A percentile compares a stretch with the other conserved stretches of the same genome.
phyloP scores from a whole-genome alignment of 2,329 filamentous ascomycete species.

The Cucurbitaria berberidis region DNA sequence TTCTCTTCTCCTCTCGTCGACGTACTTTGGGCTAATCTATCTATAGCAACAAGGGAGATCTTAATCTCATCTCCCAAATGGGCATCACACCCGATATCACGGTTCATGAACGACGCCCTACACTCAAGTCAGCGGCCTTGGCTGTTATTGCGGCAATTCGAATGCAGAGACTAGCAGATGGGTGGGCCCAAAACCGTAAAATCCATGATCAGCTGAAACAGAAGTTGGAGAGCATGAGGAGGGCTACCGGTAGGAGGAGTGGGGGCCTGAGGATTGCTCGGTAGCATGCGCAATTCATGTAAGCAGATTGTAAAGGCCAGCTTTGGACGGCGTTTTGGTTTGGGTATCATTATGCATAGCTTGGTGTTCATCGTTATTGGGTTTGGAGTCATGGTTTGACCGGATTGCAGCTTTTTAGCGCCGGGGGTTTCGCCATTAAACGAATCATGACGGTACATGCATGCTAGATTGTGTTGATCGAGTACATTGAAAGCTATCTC shows the following conservation, averaged over 20 bases:
- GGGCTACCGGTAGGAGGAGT: constrained; percentile 28
- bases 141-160: constrained; percentile 58
- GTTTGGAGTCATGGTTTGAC: background rate
- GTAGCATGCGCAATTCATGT: constrained; percentile 6
- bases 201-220: constrained; percentile 54
- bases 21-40: constrained; percentile 19
- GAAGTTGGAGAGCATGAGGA: constrained; percentile 55
- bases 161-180: constrained; percentile 57
- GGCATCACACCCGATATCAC: constrained; percentile 65
- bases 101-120: constrained; percentile 53
- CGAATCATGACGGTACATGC: constrained; percentile 8
- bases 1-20: background rate
- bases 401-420: background rate
- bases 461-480: background rate
- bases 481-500: background rate
- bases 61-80: constrained; percentile 84
- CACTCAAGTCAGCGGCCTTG: constrained; percentile 56
- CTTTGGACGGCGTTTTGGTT: background rate
- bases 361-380: constrained; percentile 8
- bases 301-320: background rate
- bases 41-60: constrained; percentile 86
- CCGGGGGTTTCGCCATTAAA: too few species aligned
- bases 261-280: constrained; percentile 22
- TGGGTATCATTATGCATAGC: constrained; percentile 32
- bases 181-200: constrained; percentile 59